Evolutionary conservation across 2,329 filamentous ascomycete genomes (phyloP), one percentile per base, ranked within the genome.

Genomic region (Aspergillus calidoustus): DNA sequence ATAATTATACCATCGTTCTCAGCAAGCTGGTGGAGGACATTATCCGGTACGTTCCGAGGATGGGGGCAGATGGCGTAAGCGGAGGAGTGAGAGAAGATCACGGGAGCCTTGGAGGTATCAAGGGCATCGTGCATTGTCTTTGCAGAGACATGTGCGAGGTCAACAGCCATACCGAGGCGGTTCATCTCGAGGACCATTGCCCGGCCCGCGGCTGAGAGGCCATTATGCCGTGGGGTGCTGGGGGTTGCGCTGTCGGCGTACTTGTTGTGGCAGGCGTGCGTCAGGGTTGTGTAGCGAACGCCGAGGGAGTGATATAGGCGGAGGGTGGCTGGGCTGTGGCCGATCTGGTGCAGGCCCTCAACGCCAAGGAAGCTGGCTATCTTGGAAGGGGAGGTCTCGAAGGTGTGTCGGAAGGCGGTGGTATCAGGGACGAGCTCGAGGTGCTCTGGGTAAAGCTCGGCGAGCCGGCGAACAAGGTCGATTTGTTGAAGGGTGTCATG

Each of bases 261-360:
- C 54, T 83, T 85, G 78, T 97, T 98, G 76, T 96, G 91, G 78
- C 93, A 97, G 76, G 96, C 96, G 81, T 96, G 94, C 2, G 92
- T 97, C 17, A 98, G 81, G 0, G 93, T 97, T 19, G 89, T 89
- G 71, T 97, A 97, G 54, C 92, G 88, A 5, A 93, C 93, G 1
- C 94, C 94, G 3, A 96, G 82, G 3, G 84, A 81, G 75, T 95
- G 83, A 76, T 89, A 97, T 25, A 87, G 83, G 7, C 94, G 88
- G 9, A 98, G 81, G 25, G 89, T 82, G 1, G 88, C 73, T 17
- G 80, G 67, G 5, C 77, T 91, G 78, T 97, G 97, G 61, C 92
- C 93, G 68, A 98, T 96, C 71, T 97, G 94, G 73, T 98, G 94
- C 7, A 97, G 84, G 3, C 94, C 94, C 79, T 97, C 93, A 56